Base-by-base conservation (phyloP, 1,284 basidiomycete genomes). In the Fistulinella cinereoalba region DNA sequence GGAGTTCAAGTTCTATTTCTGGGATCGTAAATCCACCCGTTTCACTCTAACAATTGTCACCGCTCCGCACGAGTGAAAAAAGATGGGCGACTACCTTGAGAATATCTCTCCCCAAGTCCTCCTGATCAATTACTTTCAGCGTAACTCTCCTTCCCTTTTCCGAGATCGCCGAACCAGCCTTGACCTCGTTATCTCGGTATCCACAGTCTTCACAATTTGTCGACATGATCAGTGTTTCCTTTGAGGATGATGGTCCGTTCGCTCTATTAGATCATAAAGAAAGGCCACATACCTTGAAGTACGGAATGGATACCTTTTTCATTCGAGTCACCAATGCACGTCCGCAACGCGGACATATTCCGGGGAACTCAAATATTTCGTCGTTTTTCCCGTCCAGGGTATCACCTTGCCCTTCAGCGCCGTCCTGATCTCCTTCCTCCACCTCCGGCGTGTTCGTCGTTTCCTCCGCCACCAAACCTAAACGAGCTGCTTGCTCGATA, bases 201-300 rank as follows among this genome's bases (percentile, higher is more conserved):
- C 96, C 96, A 67, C 96, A 99, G 46, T 74, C 70, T 46, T 92
- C 91, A 68, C 97, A 99, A 65, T 97, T 97, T 22, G 95, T 96
- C 22, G 95, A 97, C 96, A 99, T 99, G 71, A 99, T 95, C 53
- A 99, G 74, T 50, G 96, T 88, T 62, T 99, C 94, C 89, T 94
- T 52, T n/a, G n/a, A 3, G 25, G n/a, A 42, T 23, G 13, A 31
- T 47, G 13, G 28, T 38, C 44, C 28, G 15, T 50, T 7, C 7
- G 3, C 32, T 18, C 22, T 33, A n/a, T 37, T 18, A 9, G 9
- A 39, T 16, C 22, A 23, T 18, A 34, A 19, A 37, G 22, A 23
- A 19, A 37, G 22, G 23, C 16, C 12, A 56, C 47, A 44, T 49
- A 88, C 92, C 77, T 99, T 92, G 79, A 99, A 99, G 71, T 99